Conservation (phyloP, 2,329 filamentous ascomycete species). For the Paecilomyces niveus region DNA sequence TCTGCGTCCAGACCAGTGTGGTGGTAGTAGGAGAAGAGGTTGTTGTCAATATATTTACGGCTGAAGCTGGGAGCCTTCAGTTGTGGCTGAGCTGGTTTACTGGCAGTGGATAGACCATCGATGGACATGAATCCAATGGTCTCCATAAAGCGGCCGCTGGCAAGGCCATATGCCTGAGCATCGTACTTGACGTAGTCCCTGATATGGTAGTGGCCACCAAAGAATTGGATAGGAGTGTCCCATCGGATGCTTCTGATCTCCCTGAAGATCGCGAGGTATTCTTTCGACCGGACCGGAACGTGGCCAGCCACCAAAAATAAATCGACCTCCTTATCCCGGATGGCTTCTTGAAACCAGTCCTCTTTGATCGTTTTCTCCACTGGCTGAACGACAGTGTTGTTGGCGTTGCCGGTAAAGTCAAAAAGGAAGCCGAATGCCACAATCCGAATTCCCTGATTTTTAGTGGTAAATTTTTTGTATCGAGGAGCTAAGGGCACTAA, state of each 20-base stretch:
- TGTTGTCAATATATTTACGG: constrained; percentile 88
- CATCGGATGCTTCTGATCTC: constrained; percentile 70
- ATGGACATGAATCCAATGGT: constrained; percentile 92
- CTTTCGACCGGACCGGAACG: constrained; percentile 71
- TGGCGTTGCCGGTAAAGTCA: constrained; percentile 82
- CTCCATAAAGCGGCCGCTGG: constrained; percentile 88
- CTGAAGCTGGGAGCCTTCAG: constrained; percentile 52
- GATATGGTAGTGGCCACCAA: constrained; percentile 85
- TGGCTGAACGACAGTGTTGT: constrained; percentile 77
- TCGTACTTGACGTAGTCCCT: constrained; percentile 79
- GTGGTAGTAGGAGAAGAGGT: constrained; percentile 73
- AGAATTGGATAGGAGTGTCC: constrained; percentile 82
- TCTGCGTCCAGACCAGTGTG: constrained; percentile 67
- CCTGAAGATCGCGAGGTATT: constrained; percentile 70
- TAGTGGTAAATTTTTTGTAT: constrained; percentile 84
- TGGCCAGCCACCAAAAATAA: constrained; percentile 83
- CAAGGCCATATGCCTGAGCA: constrained; percentile 67
- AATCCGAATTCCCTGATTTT: constrained; percentile 76
- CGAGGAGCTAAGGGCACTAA: constrained; percentile 70
- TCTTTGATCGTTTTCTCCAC: constrained; percentile 77
- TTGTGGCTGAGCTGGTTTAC: constrained; percentile 14
- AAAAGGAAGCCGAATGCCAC: constrained; percentile 92
- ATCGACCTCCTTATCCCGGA: constrained; percentile 71
- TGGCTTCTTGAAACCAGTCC: constrained; percentile 80
- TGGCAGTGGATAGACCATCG: constrained; percentile 50